Evolutionary conservation across 495 filamentous ascomycete species (phyloP), one percentile per base, ranked within the genome.

Genomic region (Geoglossum glabrum): DNA sequence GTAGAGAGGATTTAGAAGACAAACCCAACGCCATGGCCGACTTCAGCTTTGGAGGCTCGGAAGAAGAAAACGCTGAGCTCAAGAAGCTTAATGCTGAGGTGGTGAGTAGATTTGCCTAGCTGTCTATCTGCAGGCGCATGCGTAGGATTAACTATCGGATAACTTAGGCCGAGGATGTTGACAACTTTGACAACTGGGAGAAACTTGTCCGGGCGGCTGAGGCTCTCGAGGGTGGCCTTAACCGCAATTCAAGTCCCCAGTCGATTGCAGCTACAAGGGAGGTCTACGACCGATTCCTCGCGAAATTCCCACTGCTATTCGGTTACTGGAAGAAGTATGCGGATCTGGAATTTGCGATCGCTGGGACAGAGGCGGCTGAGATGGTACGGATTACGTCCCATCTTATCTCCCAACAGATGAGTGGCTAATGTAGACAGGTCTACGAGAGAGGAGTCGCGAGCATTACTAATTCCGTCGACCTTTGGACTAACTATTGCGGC

Each of bases 291-390:
- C 79, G 85, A 9, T 90, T 99, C 66, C 80, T 99, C 9, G 83
- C 87, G 56, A 95, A 94, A 66, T 99, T 96, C 64, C 92, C 92
- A 0, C 76, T 97, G 26, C 79, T 97, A 1, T 99, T 96, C 67
- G 92, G 90, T 45, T 99, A 96, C 70, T 99, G 92, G 92, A 96
- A 96, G 73, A 97, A 95, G 69, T 98, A 99, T 80, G 92, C 92
- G 63, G 92, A 97, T 66, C 71, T 95, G 26, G 92, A 99, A 66
- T 99, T 99, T 70, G 86, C 86, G 17, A 95, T 97, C 61, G 87
- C 87, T 5, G 92, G 92, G 27, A 95, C 93, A 0, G 92, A 99
- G 72, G 89, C 93, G 30, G 93, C 92, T 57, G 92, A 99, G 67
- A 92, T 97, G 86, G 92, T 96, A 76, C 59, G 75, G 61, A 46